Base-by-base conservation (phyloP, 495 filamentous ascomycete genomes). In the Aspergillus mulundensis region DNA sequence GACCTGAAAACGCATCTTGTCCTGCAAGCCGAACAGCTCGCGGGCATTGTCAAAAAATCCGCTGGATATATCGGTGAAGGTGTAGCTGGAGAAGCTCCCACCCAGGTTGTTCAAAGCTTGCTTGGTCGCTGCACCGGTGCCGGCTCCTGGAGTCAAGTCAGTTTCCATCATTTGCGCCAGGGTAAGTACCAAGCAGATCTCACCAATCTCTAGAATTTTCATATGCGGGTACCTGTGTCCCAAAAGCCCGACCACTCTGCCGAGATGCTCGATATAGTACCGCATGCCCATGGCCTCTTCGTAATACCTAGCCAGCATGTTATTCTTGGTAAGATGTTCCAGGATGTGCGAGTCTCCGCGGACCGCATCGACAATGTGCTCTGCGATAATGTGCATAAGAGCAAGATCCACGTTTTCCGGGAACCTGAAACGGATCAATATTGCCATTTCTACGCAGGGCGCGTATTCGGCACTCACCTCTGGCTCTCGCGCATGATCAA, bases 31-130 rank as follows among this genome's bases (percentile, higher is more conserved):
- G 19, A 59, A 53, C 16, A 0, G 30, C n/a, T 38, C 43, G 15
- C 48, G 12, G 0, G 49, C 48, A 4, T 30, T 19, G n/a, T 49
- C 36, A 2, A 59, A 47, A 25, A 59, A 56, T 1, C 34, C 48
- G n/a, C 41, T 8, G 0, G 55, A 56, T 1, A 59, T 50, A 49
- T 58, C 56, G 4, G 56, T 59, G 20, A 49, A 58, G 2, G 30
- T 18, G 36, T 52, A 50, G 15, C n/a, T 30, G 23, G 2, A 8
- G 19, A 11, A 24, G 10, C 12, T 32, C 15, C 1, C 10, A n/a
- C 14, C 30, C n/a, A 57, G 20, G 1, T 12, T n/a, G 5, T 48
- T 15, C 2, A 60, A 14, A 14, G 56, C 28, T 0, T 25, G 19
- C 1, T 34, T 10, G 15, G 58, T 60, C 8, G 53, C 38, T 36